A percentile compares a stretch with the other conserved stretches of the same genome.
Conservation (phyloP, 495 filamentous ascomycete species). For the Talaromyces trachyspermus region DNA sequence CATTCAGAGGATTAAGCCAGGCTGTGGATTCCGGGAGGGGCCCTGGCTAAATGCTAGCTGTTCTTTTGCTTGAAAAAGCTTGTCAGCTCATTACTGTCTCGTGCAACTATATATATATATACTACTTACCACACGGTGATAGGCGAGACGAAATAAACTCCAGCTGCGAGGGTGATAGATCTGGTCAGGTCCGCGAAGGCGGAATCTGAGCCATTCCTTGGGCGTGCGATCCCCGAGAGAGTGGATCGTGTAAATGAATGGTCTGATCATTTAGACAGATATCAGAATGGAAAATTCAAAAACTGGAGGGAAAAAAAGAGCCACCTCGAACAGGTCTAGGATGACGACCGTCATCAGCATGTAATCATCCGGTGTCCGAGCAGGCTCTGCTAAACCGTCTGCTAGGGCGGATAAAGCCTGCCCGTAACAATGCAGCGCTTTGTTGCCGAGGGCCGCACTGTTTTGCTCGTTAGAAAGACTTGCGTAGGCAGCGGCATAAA, state of each 20-base stretch:
- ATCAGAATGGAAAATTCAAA: not conserved
- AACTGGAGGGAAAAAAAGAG: not conserved
- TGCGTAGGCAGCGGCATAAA: conserved; percentile 23
- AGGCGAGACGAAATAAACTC: conserved; percentile 23
- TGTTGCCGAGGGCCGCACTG: conserved; percentile 11
- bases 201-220: conserved; percentile 33
- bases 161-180: conserved; percentile 21
- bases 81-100: not conserved
- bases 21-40: conserved; percentile 14
- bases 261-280: conserved; percentile 10
- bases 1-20: conserved; percentile 18
- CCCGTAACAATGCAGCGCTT: conserved; percentile 24
- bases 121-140: conserved; percentile 22
- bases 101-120: not conserved
- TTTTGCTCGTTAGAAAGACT: conserved; percentile 17
- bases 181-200: conserved; percentile 19
- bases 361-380: conserved; percentile 23
- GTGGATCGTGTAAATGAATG: conserved; percentile 12
- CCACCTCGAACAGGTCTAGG: conserved; percentile 28
- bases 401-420: conserved; percentile 22
- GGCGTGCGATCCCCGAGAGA: conserved; percentile 18
- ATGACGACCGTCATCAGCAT: conserved; percentile 29
- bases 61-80: conserved; percentile 18
- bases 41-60: conserved; percentile 17
- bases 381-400: conserved; percentile 12